phyloP scores from a whole-genome alignment of 2,329 filamentous ascomycete genomes.

The Colletotrichum noveboracense region DNA sequence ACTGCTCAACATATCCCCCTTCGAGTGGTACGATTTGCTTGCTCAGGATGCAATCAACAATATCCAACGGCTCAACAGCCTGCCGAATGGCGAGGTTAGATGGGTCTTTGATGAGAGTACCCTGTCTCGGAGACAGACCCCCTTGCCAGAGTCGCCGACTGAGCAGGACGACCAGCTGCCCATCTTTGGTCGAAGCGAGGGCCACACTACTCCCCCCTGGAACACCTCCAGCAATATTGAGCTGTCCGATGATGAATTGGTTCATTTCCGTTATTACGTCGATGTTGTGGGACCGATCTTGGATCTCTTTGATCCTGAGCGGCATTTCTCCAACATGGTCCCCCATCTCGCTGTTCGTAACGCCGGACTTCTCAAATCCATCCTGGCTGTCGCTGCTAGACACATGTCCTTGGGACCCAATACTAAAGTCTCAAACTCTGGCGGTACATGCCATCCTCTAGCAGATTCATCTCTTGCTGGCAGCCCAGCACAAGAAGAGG shows the following conservation, averaged over 20 bases:
- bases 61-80: conserved; percentile 4
- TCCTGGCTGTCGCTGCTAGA: conserved; percentile 16
- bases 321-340: conserved; percentile 20
- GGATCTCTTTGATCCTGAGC: conserved; percentile 19
- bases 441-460: not conserved
- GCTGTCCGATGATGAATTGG: not conserved
- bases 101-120: conserved; percentile 12
- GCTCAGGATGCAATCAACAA: conserved; percentile 14
- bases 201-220: not conserved
- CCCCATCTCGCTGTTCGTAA: conserved; percentile 21
- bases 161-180: not conserved
- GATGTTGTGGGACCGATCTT: conserved; percentile 18
- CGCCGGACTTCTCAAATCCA: conserved; percentile 19
- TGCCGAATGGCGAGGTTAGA: not conserved
- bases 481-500: not conserved
- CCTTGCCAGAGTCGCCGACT: not conserved
- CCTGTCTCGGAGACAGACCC: conserved; percentile 8
- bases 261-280: conserved; percentile 19
- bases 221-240: conserved; percentile 5
- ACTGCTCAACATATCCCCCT: conserved; percentile 11
- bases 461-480: not conserved
- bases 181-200: not conserved
- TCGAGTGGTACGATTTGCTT: conserved; percentile 16
- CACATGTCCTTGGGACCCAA: not conserved
- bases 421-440: not conserved